phyloP scores from a whole-genome alignment of 257 asterid genomes.

The Plectranthus barbatus region DNA sequence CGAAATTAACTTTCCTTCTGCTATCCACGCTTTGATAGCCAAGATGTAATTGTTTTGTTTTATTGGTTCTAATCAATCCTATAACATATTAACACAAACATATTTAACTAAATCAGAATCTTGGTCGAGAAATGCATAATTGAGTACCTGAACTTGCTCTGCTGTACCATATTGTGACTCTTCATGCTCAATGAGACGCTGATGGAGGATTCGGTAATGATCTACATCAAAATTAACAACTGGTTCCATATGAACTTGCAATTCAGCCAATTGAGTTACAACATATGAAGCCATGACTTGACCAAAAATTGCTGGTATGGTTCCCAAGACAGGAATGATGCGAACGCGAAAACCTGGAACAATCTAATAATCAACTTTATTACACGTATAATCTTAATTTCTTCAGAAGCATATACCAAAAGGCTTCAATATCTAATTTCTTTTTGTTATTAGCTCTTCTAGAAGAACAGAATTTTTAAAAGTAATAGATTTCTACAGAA shows the following conservation, averaged over 20 bases:
- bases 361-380: slow-evolving; percentile 44
- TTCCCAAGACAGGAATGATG: slow-evolving; percentile 92
- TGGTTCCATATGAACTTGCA: slow-evolving; percentile 84
- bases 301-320: slow-evolving; percentile 95
- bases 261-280: slow-evolving; percentile 62
- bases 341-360: slow-evolving; percentile 98
- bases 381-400: background rate
- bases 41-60: background rate
- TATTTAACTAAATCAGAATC: background rate
- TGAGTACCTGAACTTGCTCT: slow-evolving; percentile 63
- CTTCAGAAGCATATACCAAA: background rate
- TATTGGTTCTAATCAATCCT: background rate
- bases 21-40: background rate
- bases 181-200: slow-evolving; percentile 89
- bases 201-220: slow-evolving; percentile 77
- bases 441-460: background rate
- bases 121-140: background rate
- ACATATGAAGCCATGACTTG: slow-evolving; percentile 97
- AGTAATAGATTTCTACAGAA: background rate
- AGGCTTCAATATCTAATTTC: background rate
- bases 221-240: slow-evolving; percentile 80
- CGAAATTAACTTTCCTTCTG: background rate
- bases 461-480: background rate
- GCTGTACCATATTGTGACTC: slow-evolving; percentile 80
- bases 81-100: background rate